phyloP scores from a whole-genome alignment of 2,329 filamentous ascomycete species.

The Xylariales sp. region DNA sequence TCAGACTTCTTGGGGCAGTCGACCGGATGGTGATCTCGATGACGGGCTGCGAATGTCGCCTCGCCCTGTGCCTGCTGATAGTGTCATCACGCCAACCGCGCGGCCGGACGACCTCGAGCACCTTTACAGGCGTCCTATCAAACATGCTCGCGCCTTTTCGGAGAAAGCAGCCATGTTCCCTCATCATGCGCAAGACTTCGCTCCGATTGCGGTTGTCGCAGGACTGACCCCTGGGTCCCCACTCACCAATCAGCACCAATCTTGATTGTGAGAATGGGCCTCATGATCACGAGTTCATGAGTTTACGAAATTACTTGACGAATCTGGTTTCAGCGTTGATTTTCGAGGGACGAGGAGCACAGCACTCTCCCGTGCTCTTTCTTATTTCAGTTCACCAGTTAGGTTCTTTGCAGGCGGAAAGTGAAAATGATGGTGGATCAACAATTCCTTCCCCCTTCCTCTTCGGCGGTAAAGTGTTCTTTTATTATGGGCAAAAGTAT shows the following conservation, averaged over 20 bases:
- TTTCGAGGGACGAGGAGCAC: neutral
- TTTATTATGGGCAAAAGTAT: too few relatives aligned
- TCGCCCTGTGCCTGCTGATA: slow-evolving; percentile 33
- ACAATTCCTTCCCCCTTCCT: too few relatives aligned
- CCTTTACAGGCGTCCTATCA: slow-evolving; percentile 3
- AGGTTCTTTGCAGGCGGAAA: too few relatives aligned
- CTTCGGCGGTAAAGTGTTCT: neutral
- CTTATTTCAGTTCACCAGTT: neutral
- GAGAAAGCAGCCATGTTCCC: slow-evolving; percentile 18
- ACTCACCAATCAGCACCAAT: neutral
- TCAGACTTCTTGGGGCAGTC: slow-evolving; percentile 93
- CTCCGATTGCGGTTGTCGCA: slow-evolving; percentile 15
- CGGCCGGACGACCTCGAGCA: slow-evolving; percentile 23
- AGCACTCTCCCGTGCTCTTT: neutral
- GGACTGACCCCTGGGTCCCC: slow-evolving; percentile 8
- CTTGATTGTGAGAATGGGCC: neutral
- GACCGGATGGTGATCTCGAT: slow-evolving; percentile 84
- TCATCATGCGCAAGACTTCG: slow-evolving; percentile 12
- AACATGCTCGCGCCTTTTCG: slow-evolving; percentile 7
- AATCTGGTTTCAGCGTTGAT: neutral
- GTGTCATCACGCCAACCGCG: slow-evolving; percentile 26
- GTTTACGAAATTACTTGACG: neutral
- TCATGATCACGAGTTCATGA: neutral
- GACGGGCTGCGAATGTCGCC: slow-evolving; percentile 65
- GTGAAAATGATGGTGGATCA: too few relatives aligned